Percentiles rank a stretch among this genome's conserved stretches.
These are phyloP conservation scores for Hanseniaspora pseudoguilliermondii DNA, from an alignment of 805 yeast genomes.

Conservation along the genomic window DNA sequence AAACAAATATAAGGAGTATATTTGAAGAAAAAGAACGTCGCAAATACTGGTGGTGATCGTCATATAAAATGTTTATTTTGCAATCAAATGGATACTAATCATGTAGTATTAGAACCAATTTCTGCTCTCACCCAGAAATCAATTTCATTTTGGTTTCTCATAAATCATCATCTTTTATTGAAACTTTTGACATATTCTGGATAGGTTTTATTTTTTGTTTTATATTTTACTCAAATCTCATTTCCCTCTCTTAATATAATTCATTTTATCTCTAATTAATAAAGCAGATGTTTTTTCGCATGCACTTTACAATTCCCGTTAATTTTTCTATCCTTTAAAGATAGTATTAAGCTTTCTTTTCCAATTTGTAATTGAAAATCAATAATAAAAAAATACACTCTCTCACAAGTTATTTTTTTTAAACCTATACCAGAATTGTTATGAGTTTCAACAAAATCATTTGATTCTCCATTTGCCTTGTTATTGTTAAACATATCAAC, in stretches of 20 bases:
- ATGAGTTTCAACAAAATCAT: background rate
- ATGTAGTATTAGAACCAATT: background rate
- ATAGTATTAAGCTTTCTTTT: too few species aligned
- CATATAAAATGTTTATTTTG: too few species aligned
- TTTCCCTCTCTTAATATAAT: background rate
- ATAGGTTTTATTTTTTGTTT: too few species aligned
- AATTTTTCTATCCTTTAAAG: too few species aligned
- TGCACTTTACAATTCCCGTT: background rate
- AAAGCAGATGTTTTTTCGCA: background rate
- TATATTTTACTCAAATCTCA: background rate
- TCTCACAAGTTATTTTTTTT: background rate
- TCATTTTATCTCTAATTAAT: background rate
- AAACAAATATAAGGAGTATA: too few species aligned
- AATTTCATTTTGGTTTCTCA: too few species aligned
- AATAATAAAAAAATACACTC: background rate
- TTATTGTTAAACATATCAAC: background rate
- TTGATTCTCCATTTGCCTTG: background rate
- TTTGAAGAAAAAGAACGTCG: too few species aligned
- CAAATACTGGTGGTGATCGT: too few species aligned
- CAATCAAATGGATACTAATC: background rate
- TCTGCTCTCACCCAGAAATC: conserved; percentile 12
- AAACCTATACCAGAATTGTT: background rate
- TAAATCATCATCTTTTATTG: background rate
- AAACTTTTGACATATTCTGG: background rate
- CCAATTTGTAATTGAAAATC: too few species aligned